A percentile compares a stretch with the other conserved stretches of the same genome.
Evolutionary conservation across 2,329 filamentous ascomycete genomes (phyloP).

Genomic region (Cercospora berteroae): DNA sequence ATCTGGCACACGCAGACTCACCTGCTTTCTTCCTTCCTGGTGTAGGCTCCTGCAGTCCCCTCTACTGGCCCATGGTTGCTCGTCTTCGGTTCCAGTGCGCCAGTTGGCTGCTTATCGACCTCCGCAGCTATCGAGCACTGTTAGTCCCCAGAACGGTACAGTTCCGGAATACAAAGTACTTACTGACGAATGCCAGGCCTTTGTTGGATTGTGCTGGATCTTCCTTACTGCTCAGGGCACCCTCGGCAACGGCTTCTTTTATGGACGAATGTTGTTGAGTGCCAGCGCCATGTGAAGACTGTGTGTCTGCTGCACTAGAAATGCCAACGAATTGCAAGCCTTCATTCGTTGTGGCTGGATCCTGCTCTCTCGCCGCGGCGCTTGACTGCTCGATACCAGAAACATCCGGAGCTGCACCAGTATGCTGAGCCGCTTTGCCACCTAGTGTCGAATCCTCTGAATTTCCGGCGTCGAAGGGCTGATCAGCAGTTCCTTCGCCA

Average conservation of each 20-base stretch:
- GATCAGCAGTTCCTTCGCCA: conserved; percentile 5
- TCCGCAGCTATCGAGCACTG: neutral
- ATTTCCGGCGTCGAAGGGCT: conserved; percentile 3
- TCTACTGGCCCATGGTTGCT: neutral
- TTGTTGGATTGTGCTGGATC: conserved; percentile 8
- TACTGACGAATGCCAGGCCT: conserved; percentile 8
- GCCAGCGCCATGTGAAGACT: neutral
- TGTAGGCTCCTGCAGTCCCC: conserved; percentile 1
- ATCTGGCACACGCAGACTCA: neutral
- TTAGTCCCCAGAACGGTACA: neutral
- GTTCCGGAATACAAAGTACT: neutral
- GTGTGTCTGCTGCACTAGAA: neutral
- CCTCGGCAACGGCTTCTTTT: neutral
- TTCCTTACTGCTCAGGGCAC: neutral
- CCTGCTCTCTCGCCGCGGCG: neutral
- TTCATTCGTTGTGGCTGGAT: neutral
- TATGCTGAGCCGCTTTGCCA: neutral
- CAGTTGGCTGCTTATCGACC: neutral
- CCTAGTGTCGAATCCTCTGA: neutral
- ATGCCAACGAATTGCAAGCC: conserved; percentile 8
- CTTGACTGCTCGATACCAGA: neutral
- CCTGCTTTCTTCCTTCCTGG: conserved; percentile 3
- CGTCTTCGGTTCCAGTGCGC: neutral
- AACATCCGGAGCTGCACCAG: neutral
- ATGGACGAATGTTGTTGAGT: neutral